Evolutionary conservation across 257 asterid genomes (phyloP).

Genomic region (Echium plantagineum): DNA sequence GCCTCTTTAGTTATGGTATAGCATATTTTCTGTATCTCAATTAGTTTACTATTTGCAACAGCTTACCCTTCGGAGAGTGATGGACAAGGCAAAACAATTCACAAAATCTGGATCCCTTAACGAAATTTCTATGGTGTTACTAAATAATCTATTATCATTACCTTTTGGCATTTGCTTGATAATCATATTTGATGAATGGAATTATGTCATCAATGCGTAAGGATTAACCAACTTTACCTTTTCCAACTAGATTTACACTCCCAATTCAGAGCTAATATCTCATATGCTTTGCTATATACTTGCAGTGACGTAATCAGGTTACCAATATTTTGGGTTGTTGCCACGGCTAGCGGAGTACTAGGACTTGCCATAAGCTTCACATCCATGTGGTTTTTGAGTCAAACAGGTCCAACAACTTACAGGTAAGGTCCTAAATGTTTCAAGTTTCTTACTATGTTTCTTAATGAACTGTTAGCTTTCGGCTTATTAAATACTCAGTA

Average conservation of each 20-base stretch:
- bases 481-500: not conserved
- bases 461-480: not conserved
- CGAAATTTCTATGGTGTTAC: conserved; percentile 43
- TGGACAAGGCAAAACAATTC: conserved; percentile 40
- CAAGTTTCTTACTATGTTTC: not conserved
- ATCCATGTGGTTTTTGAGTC: conserved; percentile 41
- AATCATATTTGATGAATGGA: conserved; percentile 33
- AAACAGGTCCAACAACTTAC: conserved; percentile 45
- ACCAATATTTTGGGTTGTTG: conserved; percentile 40
- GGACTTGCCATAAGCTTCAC: conserved; percentile 46
- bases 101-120: conserved; percentile 43
- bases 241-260: not conserved
- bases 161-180: conserved; percentile 38
- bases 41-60: conserved; percentile 14
- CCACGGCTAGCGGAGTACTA: conserved; percentile 41
- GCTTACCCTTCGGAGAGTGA: conserved; percentile 38
- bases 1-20: not conserved
- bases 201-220: conserved; percentile 26
- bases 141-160: conserved; percentile 33
- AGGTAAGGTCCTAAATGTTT: conserved; percentile 13
- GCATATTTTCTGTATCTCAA: not conserved
- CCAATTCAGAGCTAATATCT: not conserved
- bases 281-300: not conserved
- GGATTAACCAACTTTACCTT: conserved; percentile 1
- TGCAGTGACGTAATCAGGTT: conserved; percentile 26